phyloP scores from a whole-genome alignment of 129 eudicot species.

The Pulicaria dysenterica region DNA sequence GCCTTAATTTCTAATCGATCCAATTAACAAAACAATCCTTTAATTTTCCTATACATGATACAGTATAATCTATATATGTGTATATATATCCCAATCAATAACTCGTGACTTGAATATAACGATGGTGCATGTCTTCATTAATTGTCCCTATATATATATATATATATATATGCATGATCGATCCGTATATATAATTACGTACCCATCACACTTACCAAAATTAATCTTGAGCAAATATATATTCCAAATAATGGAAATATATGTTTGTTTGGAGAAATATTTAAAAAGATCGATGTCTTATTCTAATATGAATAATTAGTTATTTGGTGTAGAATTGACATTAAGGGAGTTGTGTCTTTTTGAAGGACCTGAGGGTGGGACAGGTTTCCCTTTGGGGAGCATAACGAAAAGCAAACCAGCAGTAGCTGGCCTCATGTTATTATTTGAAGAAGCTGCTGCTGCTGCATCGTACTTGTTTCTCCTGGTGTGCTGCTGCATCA shows the following conservation, averaged over 20 bases:
- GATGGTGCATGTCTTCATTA: too few species aligned
- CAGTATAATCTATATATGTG: too few species aligned
- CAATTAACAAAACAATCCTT: too few species aligned
- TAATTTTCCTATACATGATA: too few species aligned
- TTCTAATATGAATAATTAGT: neutral
- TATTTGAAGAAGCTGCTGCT: neutral
- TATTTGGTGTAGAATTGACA: slow-evolving; percentile 33
- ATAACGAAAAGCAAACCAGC: slow-evolving; percentile 31
- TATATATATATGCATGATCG: neutral
- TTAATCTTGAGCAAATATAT: slow-evolving; percentile 18
- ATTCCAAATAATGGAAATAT: neutral
- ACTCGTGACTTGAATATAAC: too few species aligned
- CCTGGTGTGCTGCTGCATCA: slow-evolving; percentile 32
- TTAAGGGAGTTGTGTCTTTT: slow-evolving; percentile 58
- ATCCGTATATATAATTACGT: slow-evolving; percentile 12
- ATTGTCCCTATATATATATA: too few species aligned
- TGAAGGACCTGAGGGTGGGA: slow-evolving; percentile 84
- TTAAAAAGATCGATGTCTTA: too few species aligned
- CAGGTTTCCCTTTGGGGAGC: slow-evolving; percentile 57
- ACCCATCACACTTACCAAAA: slow-evolving; percentile 23
- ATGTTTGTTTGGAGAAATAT: neutral
- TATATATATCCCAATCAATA: too few species aligned
- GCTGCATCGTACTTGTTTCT: slow-evolving; percentile 13
- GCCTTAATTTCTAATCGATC: too few species aligned
- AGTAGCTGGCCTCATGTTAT: neutral